These are phyloP conservation scores for Heterobasidion irregulare DNA, from an alignment of 1,284 basidiomycete genomes.

Conservation along the genomic window DNA sequence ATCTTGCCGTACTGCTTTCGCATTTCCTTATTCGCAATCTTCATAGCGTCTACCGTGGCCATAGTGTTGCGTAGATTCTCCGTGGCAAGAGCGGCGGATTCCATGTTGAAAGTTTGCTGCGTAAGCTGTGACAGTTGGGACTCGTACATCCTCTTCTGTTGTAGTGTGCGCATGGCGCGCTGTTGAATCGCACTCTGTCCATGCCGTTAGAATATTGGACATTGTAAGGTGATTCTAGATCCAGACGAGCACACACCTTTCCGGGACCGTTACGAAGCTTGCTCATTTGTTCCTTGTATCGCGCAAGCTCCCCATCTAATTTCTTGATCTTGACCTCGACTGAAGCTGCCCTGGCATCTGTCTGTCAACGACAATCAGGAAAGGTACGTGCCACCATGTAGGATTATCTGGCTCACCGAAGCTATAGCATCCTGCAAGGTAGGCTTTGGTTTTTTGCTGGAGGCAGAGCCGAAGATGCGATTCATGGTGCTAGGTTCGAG, in stretches of 20 bases:
- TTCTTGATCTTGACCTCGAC: constrained; percentile 98
- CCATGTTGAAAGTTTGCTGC: constrained; percentile 99
- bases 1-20: constrained; percentile 97
- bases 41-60: constrained; percentile 99
- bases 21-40: constrained; percentile 95
- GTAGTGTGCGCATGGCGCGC: constrained; percentile 88
- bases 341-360: constrained; percentile 81
- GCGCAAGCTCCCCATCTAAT: constrained; percentile 85
- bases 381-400: neutral
- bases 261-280: constrained; percentile 92
- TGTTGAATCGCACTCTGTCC: constrained; percentile 84
- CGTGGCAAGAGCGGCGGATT: constrained; percentile 91
- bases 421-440: constrained; percentile 86
- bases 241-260: constrained; percentile 54
- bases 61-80: constrained; percentile 98
- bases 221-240: neutral
- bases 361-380: constrained; percentile 36
- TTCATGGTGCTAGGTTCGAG: constrained; percentile 46
- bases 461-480: constrained; percentile 73
- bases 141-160: constrained; percentile 97
- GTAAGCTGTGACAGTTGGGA: constrained; percentile 83
- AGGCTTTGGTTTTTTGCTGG: constrained; percentile 82
- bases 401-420: constrained; percentile 45
- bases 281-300: constrained; percentile 96
- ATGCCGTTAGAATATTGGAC: neutral